Conservation (phyloP, 2,329 filamentous ascomycete species). For the Rasamsonia emersonii region DNA sequence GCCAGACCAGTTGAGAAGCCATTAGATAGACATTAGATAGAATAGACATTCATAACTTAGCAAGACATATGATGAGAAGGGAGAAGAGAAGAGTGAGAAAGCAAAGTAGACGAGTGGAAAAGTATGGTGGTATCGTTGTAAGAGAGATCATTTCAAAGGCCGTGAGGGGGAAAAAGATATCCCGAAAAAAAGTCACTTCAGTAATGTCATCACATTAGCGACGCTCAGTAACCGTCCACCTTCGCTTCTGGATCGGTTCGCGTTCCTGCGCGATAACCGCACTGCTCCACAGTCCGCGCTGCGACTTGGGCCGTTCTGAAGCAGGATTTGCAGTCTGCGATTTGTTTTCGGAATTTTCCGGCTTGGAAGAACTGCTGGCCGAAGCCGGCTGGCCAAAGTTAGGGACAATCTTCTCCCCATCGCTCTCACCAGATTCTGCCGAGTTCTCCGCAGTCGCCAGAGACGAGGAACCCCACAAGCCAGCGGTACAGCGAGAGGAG, state of each 20-base stretch:
- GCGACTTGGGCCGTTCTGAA: slow-evolving; percentile 11
- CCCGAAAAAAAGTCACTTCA: too few relatives aligned
- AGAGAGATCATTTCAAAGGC: too few relatives aligned
- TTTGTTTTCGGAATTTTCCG: slow-evolving; percentile 7
- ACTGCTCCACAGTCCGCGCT: slow-evolving; percentile 32
- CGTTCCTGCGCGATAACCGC: slow-evolving; percentile 19
- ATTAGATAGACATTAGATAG: too few relatives aligned
- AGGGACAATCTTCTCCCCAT: slow-evolving; percentile 26
- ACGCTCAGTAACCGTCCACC: slow-evolving; percentile 32
- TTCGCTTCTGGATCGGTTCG: slow-evolving; percentile 21
- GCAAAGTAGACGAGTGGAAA: too few relatives aligned
- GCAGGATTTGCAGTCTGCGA: neutral
- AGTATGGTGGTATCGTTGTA: too few relatives aligned
- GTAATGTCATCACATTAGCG: too few relatives aligned
- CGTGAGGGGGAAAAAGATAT: too few relatives aligned
- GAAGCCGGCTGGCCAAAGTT: slow-evolving; percentile 31
- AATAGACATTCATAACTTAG: too few relatives aligned
- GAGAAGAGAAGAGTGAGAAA: too few relatives aligned
- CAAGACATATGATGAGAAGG: too few relatives aligned
- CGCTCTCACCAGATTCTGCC: slow-evolving; percentile 19
- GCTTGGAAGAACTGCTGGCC: too few relatives aligned
- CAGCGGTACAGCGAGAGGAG: slow-evolving; percentile 15
- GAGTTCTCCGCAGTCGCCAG: slow-evolving; percentile 10
- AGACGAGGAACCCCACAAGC: slow-evolving; percentile 28
- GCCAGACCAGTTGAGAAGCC: too few relatives aligned